Base-by-base conservation (phyloP, 495 filamentous ascomycete genomes). In the Tuber magnatum region DNA sequence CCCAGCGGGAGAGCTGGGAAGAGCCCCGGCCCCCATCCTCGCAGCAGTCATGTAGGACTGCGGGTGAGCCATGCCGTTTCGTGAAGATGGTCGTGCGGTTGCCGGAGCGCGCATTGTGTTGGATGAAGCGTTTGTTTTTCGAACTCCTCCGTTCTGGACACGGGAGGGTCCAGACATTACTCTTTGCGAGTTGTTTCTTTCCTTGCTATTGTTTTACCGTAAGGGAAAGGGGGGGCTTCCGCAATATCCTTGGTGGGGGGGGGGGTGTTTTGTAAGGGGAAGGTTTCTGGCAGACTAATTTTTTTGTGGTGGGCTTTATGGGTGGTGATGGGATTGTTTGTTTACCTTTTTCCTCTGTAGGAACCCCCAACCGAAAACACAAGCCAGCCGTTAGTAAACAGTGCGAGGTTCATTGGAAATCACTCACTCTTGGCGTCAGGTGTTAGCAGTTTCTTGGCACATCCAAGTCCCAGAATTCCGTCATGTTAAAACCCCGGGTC, bases 121-220 rank as follows among this genome's bases (percentile, higher is more conserved):
- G 14, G 69, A 71, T 18, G 76, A 61, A 14, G 76, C 32, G 32
- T 72, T 71, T 6, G 77, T 79, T 70, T 79, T 79, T 65, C 77
- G 77, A 35, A 74, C 76, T 51, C 77, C 77, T 42, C 70, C 73
- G 68, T 74, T 68, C 44, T 78, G 75, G 74, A 75, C 69, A 79
- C 77, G 77, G 32, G 77, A 79, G 43, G 77, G 77, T 65, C 77
- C 77, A 71, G 77, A 79, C 77, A 79, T 79, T 70, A 70, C 77
- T 75, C 76, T 48, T 72, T 16, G 68, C 3, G 18, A 14, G 65
- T 61, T n/a, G 20, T 32, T 4, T 20, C 16, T 42, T n/a, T 68
- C 68, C 68, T 32, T 9, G 42, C 38, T 69, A 65, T 32, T 73
- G 51, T 22, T 61, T 32, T 65, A 32, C 1, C 56, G 56, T 65